Conservation (phyloP, 2,329 filamentous ascomycete genomes). For the Sporothrix euskadiensis region DNA sequence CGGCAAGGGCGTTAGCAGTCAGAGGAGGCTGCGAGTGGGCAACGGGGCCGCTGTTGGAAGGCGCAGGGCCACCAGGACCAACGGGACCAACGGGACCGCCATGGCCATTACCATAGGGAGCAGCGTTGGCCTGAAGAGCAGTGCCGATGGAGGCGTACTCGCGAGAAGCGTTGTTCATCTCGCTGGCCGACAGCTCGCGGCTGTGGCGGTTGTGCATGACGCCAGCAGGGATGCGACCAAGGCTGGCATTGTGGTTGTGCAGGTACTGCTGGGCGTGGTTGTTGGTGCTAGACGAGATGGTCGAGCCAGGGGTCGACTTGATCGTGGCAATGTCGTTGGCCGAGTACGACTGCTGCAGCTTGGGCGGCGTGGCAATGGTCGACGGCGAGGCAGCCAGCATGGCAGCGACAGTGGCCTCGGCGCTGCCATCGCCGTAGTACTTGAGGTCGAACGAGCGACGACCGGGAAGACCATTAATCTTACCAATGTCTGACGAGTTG, state of each 20-base stretch:
- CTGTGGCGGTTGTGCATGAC: conserved; percentile 67
- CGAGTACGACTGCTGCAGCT: conserved; percentile 85
- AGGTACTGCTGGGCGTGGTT: conserved; percentile 64
- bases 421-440: conserved; percentile 50
- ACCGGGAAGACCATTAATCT: conserved; percentile 51
- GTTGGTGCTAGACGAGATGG: conserved; percentile 51
- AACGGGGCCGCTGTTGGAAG: conserved; percentile 38
- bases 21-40: conserved; percentile 33
- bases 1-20: conserved; percentile 32
- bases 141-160: conserved; percentile 66
- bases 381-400: conserved; percentile 51
- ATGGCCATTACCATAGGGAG: conserved; percentile 71
- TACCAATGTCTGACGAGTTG: conserved; percentile 47
- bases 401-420: conserved; percentile 45
- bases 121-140: conserved; percentile 74
- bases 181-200: conserved; percentile 65
- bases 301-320: conserved; percentile 64
- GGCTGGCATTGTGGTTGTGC: conserved; percentile 78
- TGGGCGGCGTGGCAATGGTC: conserved; percentile 65
- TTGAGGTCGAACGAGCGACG: conserved; percentile 62
- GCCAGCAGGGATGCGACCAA: conserved; percentile 74
- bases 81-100: conserved; percentile 43
- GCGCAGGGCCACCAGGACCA: conserved; percentile 48
- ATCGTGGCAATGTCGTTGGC: conserved; percentile 84
- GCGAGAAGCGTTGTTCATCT: conserved; percentile 42